phyloP scores from a whole-genome alignment of 2,329 filamentous ascomycete species.

The Helotiales sp. region DNA sequence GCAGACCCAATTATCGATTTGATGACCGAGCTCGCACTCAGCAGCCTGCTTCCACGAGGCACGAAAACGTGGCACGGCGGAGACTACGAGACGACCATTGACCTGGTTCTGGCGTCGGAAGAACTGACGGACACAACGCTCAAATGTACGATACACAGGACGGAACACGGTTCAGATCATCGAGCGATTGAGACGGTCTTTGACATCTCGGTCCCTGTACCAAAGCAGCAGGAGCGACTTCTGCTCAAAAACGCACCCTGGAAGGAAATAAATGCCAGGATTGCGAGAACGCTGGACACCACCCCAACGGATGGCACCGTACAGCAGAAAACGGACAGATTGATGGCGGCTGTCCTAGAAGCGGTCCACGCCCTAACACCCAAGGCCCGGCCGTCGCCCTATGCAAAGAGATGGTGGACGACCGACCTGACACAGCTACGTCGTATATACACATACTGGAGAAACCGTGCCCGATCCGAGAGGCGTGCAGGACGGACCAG shows the following conservation, averaged over 20 bases:
- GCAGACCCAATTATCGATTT: too few species aligned
- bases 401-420: constrained; percentile 43
- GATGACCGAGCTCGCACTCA: too few species aligned
- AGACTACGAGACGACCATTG: constrained; percentile 36
- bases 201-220: constrained; percentile 27
- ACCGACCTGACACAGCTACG: constrained; percentile 40
- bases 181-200: constrained; percentile 43
- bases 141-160: constrained; percentile 30
- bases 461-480: constrained; percentile 38
- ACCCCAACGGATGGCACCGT: constrained; percentile 16
- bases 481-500: constrained; percentile 20
- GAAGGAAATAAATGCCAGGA: constrained; percentile 19
- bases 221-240: constrained; percentile 23
- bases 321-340: constrained; percentile 25
- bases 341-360: constrained; percentile 27
- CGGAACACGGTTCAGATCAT: constrained; percentile 43
- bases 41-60: too few species aligned
- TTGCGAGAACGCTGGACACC: background rate
- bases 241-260: constrained; percentile 40
- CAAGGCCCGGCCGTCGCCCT: constrained; percentile 37
- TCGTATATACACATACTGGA: constrained; percentile 40
- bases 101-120: constrained; percentile 37
- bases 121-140: constrained; percentile 32
- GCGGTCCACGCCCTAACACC: background rate
- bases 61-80: too few species aligned